These are phyloP conservation scores for Glomus cerebriforme DNA, from an alignment of 192 early-diverging fungal genomes.

Conservation along the genomic window DNA sequence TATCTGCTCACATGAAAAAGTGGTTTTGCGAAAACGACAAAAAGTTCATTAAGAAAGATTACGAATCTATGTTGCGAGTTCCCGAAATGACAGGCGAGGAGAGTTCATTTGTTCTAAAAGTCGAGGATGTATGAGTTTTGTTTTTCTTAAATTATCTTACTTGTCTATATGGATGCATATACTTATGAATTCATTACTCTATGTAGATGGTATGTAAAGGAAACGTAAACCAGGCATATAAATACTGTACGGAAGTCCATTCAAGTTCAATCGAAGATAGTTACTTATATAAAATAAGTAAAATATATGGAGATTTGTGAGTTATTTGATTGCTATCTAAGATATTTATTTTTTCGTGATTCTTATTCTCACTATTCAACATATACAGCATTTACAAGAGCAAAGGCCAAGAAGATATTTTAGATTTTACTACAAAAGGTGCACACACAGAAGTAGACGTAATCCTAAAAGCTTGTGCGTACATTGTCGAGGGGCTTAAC, in stretches of 20 bases:
- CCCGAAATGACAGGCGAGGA: slow-evolving; percentile 16
- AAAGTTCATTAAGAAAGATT: slow-evolving; percentile 24
- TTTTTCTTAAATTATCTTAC: slow-evolving; percentile 27
- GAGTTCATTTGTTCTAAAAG: slow-evolving; percentile 16
- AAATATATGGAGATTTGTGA: slow-evolving; percentile 36
- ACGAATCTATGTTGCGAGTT: slow-evolving; percentile 24
- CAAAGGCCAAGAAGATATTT: slow-evolving; percentile 28
- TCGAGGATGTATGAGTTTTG: slow-evolving; percentile 28
- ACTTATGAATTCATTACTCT: not conserved
- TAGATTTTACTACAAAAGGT: not conserved
- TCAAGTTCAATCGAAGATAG: slow-evolving; percentile 15
- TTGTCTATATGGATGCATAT: slow-evolving; percentile 3
- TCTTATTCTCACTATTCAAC: slow-evolving; percentile 29
- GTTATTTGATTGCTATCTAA: slow-evolving; percentile 20
- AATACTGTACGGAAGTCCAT: slow-evolving; percentile 18
- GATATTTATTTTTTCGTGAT: slow-evolving; percentile 17
- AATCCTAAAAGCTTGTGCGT: slow-evolving; percentile 32
- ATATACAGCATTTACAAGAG: slow-evolving; percentile 27
- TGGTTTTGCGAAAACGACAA: slow-evolving; percentile 23
- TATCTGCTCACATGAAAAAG: slow-evolving; percentile 32
- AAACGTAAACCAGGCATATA: slow-evolving; percentile 2
- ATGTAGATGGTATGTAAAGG: slow-evolving; percentile 24
- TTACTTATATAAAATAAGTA: slow-evolving; percentile 29
- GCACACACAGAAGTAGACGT: slow-evolving; percentile 31
- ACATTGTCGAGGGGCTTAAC: slow-evolving; percentile 24